phyloP scores from a whole-genome alignment of 176 grass and related monocot species.

The Coix lacrymajobi region DNA sequence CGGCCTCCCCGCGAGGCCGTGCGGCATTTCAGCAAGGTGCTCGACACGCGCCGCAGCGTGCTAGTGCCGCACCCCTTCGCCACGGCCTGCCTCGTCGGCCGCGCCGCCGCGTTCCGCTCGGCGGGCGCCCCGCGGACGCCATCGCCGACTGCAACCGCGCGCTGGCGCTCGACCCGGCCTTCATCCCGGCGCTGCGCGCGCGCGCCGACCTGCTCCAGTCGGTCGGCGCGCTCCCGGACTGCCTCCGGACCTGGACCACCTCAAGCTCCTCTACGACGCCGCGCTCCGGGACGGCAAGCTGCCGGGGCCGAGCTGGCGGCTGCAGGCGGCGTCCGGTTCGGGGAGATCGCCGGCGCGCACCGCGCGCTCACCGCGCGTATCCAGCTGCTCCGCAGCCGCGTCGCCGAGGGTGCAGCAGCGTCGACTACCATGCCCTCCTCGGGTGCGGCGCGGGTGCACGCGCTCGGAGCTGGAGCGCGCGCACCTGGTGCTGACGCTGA shows the following conservation, averaged over 20 bases:
- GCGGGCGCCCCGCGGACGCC: slow-evolving; percentile 51
- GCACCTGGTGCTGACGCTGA: slow-evolving; percentile 72
- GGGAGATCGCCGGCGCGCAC: slow-evolving; percentile 63
- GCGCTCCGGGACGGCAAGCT: slow-evolving; percentile 84
- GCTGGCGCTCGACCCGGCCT: slow-evolving; percentile 73
- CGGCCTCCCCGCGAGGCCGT: slow-evolving; percentile 58
- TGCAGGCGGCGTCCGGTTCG: slow-evolving; percentile 53
- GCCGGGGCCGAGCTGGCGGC: slow-evolving; percentile 47
- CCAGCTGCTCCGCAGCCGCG: slow-evolving; percentile 53
- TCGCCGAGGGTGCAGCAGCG: slow-evolving; percentile 31
- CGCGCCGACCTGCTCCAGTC: slow-evolving; percentile 70
- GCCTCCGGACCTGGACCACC: slow-evolving; percentile 92
- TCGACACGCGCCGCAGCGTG: slow-evolving; percentile 71
- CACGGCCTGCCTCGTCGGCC: slow-evolving; percentile 71
- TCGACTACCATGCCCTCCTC: slow-evolving; percentile 75
- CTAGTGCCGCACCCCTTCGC: slow-evolving; percentile 79
- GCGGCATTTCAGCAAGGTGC: slow-evolving; percentile 80
- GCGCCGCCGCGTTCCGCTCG: slow-evolving; percentile 61
- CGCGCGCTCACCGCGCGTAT: slow-evolving; percentile 52
- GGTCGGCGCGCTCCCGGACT: slow-evolving; percentile 46
- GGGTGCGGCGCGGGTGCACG: slow-evolving; percentile 55
- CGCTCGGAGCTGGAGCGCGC: slow-evolving; percentile 68
- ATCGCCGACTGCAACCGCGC: slow-evolving; percentile 90
- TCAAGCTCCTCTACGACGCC: slow-evolving; percentile 90
- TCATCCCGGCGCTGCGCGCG: slow-evolving; percentile 82